Base-by-base conservation (phyloP, 139 green algal species). In the Protoeuglena noctilucae region DNA sequence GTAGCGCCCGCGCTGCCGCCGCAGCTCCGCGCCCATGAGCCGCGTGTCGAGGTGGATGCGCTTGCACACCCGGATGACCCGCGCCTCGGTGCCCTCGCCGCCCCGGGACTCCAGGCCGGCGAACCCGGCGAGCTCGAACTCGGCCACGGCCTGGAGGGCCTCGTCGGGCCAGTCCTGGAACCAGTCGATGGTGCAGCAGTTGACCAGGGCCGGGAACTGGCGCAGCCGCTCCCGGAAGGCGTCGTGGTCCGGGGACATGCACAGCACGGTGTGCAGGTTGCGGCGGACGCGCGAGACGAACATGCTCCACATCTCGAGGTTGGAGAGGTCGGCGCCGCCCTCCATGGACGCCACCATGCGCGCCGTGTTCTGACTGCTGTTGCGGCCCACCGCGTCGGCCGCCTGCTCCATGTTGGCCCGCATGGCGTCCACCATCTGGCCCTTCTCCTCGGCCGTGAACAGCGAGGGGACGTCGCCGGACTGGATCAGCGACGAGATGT, bases 231-330 rank as follows among this genome's bases (percentile, higher is more conserved):
- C 48, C 4, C 48, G 57, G 70, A 88, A 88, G 48, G 58, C 68
- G 26, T 77, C 73, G 12, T 77, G 72, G 25, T 85, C 69, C 6
- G 75, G 75, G 34, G 48, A 70, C 65, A 88, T 81, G 57, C 48
- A 67, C 26, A 88, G 68, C 49, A 80, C 75, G 18, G 85, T 68
- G 66, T 82, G 74, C 57, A 88, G 69, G 68, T 88, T 82, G 41
- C 64, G 63, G 21, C 58, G 48, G 22, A 81, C 73, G 53, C 40
- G 40, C 19, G 53, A 48, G 5, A 31, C 34, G 22, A 60, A 60
- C 17, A 54, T 60, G 17, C 53, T 60, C 26, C 53, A 50, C 6
- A 60, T 5, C 6, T 28, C 28, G 5, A 23, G 31, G 21, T 22
- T 55, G 23, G 49, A 28, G 49, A 55, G 28, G 21, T 41, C 49